Conservation (phyloP, 495 filamentous ascomycete genomes). For the Pseudoneurospora amorphoporcata region DNA sequence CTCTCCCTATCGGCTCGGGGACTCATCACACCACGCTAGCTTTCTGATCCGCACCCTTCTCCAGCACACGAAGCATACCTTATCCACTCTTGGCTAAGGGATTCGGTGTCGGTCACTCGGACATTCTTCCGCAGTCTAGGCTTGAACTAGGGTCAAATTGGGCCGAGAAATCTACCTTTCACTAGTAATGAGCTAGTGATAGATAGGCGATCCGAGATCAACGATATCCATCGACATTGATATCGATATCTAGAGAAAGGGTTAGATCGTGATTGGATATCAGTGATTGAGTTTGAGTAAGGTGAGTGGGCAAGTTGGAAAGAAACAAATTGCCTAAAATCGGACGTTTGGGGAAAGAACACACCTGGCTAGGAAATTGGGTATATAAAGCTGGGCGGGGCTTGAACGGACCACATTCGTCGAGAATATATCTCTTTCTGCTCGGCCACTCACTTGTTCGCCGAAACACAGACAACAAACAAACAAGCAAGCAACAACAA, state of each 20-base stretch:
- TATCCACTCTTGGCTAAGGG: not conserved
- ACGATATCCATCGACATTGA: not conserved
- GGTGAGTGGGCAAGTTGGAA: not conserved
- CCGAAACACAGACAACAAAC: not conserved
- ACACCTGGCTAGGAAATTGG: not conserved
- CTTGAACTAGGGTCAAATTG: not conserved
- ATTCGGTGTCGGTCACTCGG: not conserved
- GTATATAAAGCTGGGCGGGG: not conserved
- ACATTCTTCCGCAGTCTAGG: not conserved
- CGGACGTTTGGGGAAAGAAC: not conserved
- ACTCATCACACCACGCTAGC: not conserved
- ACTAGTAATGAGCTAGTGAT: not conserved
- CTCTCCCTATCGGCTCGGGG: not conserved
- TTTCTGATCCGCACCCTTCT: not conserved
- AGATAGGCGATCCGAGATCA: not conserved
- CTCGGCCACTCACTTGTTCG: not conserved
- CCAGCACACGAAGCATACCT: not conserved
- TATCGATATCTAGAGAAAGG: not conserved
- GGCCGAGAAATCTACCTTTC: not conserved
- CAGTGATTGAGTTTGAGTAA: not conserved
- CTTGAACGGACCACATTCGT: not conserved
- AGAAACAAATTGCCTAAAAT: not conserved
- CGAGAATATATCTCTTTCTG: not conserved
- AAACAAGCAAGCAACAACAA: not conserved
- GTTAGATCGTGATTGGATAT: not conserved